Percentiles rank a stretch among this genome's conserved stretches.
phyloP scores from a whole-genome alignment of 139 green algal species.

The Zygnema cylindricum region DNA sequence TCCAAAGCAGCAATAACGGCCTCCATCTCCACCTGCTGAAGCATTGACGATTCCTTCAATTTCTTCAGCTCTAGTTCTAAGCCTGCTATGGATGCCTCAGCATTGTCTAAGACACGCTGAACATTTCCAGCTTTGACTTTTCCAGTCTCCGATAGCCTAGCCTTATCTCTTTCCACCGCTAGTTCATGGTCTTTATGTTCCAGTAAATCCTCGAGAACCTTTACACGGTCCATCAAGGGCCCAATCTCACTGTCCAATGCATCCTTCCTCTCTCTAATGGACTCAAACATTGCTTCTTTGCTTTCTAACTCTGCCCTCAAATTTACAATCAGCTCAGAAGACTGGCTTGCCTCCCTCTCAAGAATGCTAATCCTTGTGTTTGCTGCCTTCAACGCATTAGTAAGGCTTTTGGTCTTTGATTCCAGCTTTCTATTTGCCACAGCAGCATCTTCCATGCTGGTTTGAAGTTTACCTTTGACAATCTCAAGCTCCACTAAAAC shows the following conservation, averaged over 20 bases:
- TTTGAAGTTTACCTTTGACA: neutral
- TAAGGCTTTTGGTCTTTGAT: neutral
- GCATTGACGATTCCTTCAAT: slow-evolving; percentile 16
- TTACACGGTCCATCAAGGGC: slow-evolving; percentile 5
- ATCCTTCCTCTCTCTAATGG: slow-evolving; percentile 8
- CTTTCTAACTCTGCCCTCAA: neutral
- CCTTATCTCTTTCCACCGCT: neutral
- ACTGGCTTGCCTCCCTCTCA: neutral
- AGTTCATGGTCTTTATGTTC: slow-evolving; percentile 25
- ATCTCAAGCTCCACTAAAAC: neutral
- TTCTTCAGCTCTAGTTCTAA: slow-evolving; percentile 15
- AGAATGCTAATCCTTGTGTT: neutral
- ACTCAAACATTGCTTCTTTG: neutral
- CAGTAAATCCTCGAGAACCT: neutral
- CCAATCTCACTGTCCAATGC: slow-evolving; percentile 5
- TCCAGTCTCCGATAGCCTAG: neutral
- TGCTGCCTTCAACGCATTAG: neutral
- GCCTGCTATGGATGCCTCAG: neutral
- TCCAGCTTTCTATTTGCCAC: neutral
- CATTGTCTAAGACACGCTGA: neutral
- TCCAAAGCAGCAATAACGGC: neutral
- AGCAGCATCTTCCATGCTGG: neutral
- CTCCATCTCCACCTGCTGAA: neutral
- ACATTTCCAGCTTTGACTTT: neutral
- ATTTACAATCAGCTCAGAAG: neutral